Percentiles rank a stretch among this genome's conserved stretches.
Conservation (phyloP, 768 basidiomycete species). For the Trichaptum fuscoviolaceum region DNA sequence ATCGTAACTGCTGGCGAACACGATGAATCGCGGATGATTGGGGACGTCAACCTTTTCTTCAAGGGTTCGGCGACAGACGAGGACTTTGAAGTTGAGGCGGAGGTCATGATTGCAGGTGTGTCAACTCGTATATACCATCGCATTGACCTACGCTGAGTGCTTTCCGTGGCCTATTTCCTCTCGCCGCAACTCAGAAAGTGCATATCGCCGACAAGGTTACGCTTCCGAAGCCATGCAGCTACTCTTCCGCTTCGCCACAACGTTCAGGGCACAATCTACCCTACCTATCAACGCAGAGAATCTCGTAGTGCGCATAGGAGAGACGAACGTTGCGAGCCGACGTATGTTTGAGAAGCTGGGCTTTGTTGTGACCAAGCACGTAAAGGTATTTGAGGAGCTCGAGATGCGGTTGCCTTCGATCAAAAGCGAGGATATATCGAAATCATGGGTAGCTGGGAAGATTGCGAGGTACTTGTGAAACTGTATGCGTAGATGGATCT, state of each 20-base stretch:
- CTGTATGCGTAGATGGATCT: background rate
- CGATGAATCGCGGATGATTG: constrained; percentile 62
- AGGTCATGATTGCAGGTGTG: constrained; percentile 90
- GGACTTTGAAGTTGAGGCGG: constrained; percentile 70
- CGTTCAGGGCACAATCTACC: constrained; percentile 22
- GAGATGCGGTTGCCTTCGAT: constrained; percentile 54
- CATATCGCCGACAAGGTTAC: constrained; percentile 63
- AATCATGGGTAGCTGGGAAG: background rate
- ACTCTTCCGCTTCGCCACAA: constrained; percentile 63
- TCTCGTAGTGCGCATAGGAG: constrained; percentile 68
- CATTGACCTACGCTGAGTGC: background rate
- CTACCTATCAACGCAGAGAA: constrained; percentile 39
- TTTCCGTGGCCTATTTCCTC: background rate
- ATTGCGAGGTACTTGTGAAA: background rate
- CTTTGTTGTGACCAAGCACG: constrained; percentile 60
- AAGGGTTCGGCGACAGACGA: constrained; percentile 38
- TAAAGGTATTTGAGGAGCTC: constrained; percentile 75
- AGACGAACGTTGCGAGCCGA: constrained; percentile 64
- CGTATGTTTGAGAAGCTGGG: constrained; percentile 71
- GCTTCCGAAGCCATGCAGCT: constrained; percentile 59
- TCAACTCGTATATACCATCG: background rate
- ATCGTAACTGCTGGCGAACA: constrained; percentile 17
- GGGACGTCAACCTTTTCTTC: constrained; percentile 90
- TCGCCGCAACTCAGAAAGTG: constrained; percentile 40
- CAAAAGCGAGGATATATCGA: background rate